Conservation (phyloP, 2,329 filamentous ascomycete species). For the Trichophyton mentagrophytes region DNA sequence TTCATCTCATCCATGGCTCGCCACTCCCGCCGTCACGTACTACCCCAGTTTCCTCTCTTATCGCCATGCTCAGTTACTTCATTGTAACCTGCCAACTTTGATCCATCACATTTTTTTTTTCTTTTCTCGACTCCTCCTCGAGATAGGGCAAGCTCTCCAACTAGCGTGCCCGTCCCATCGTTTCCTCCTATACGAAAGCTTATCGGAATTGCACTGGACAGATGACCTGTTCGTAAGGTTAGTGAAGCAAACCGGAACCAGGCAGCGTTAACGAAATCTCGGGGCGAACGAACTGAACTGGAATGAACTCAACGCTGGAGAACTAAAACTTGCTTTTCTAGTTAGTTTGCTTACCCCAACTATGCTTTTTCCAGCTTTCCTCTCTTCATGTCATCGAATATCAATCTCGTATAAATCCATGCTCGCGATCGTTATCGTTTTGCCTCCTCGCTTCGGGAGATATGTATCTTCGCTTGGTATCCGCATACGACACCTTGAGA, state of each 20-base stretch:
- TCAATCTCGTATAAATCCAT: neutral
- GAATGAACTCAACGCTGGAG: too few species aligned
- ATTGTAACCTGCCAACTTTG: neutral
- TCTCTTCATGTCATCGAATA: neutral
- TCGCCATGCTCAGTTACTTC: neutral
- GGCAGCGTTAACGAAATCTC: neutral
- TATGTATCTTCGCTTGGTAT: neutral
- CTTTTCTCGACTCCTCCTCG: too few species aligned
- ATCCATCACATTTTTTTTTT: neutral
- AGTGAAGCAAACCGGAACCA: neutral
- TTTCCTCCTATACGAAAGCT: neutral
- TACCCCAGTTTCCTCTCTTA: neutral
- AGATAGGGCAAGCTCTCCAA: neutral
- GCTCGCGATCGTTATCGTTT: neutral
- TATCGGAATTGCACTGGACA: neutral
- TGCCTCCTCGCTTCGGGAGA: neutral
- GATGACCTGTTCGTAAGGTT: neutral
- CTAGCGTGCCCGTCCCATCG: neutral
- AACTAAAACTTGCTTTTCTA: too few species aligned
- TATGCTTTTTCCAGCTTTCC: neutral
- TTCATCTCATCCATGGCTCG: neutral
- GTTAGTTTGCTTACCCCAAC: neutral
- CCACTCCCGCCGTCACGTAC: neutral
- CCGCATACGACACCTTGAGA: neutral
- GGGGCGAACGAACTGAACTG: too few species aligned